phyloP scores from a whole-genome alignment of 2,329 filamentous ascomycete genomes.

The Fusarium devonianum region DNA sequence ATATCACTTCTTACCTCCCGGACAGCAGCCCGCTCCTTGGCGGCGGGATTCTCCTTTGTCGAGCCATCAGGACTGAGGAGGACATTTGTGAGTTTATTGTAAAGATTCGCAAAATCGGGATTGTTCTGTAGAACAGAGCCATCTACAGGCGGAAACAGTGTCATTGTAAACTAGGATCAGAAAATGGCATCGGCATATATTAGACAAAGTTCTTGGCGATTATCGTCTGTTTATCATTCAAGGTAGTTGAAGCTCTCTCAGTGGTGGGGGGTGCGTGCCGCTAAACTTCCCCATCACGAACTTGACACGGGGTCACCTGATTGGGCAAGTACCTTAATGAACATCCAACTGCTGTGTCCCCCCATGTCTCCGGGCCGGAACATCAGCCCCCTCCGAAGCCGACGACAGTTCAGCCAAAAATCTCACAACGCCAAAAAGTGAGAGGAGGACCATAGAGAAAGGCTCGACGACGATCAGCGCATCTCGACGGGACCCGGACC shows the following conservation, averaged over 20 bases:
- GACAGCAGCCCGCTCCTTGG: slow-evolving; percentile 58
- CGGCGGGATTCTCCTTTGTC: slow-evolving; percentile 59
- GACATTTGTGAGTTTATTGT: slow-evolving; percentile 60
- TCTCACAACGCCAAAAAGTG: slow-evolving; percentile 28
- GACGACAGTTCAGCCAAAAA: slow-evolving; percentile 30
- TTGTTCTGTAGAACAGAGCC: slow-evolving; percentile 61
- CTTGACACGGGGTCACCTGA: slow-evolving; percentile 48
- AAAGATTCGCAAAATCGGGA: slow-evolving; percentile 66
- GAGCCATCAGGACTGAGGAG: slow-evolving; percentile 66
- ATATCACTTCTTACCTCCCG: slow-evolving; percentile 53
- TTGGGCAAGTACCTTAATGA: too few relatives aligned
- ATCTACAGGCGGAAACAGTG: slow-evolving; percentile 67
- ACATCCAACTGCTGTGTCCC: too few relatives aligned
- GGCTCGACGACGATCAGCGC: slow-evolving; percentile 31
- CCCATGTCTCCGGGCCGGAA: slow-evolving; percentile 36
- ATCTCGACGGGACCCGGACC: slow-evolving; percentile 28
- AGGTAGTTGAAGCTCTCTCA: slow-evolving; percentile 10
- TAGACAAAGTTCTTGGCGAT: background rate
- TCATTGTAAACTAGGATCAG: slow-evolving; percentile 10
- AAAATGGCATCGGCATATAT: background rate
- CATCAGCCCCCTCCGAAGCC: slow-evolving; percentile 34
- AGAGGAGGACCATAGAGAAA: background rate
- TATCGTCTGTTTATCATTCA: slow-evolving; percentile 10
- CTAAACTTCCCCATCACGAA: slow-evolving; percentile 44
- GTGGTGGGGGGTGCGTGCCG: slow-evolving; percentile 2